A percentile compares a stretch with the other conserved stretches of the same genome.
phyloP scores from a whole-genome alignment of 192 early-diverging fungal genomes.

The Lobulomyces angularis region DNA sequence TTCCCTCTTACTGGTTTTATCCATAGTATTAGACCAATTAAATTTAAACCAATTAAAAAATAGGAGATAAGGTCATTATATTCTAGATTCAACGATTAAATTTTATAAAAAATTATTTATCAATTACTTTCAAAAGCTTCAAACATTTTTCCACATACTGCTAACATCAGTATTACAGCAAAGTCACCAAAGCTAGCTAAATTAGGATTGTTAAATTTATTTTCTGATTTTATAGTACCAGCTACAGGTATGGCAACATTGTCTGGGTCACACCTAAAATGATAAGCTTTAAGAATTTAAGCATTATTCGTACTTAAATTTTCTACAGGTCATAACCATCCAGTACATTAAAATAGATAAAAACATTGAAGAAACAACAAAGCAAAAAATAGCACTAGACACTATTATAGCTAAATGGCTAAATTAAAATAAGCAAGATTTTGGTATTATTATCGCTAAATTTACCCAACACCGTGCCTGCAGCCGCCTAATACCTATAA shows the following conservation, averaged over 20 bases:
- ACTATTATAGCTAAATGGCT: conserved; percentile 31
- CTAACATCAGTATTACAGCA: conserved; percentile 52
- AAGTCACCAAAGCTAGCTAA: conserved; percentile 62
- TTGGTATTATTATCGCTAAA: too few relatives aligned
- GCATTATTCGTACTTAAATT: too few relatives aligned
- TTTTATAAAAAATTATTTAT: too few relatives aligned
- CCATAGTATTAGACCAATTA: too few relatives aligned
- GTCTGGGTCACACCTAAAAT: conserved; percentile 74
- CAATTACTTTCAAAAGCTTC: conserved; percentile 6
- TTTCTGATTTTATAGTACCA: too few relatives aligned
- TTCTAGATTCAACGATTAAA: too few relatives aligned
- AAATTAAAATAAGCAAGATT: too few relatives aligned
- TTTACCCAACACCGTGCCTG: neutral
- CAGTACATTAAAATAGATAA: conserved; percentile 56
- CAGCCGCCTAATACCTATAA: neutral
- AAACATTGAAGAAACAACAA: conserved; percentile 52
- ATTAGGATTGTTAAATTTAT: too few relatives aligned
- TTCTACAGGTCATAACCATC: conserved; percentile 50
- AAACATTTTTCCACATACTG: conserved; percentile 36
- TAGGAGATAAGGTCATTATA: neutral
- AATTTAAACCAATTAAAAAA: too few relatives aligned
- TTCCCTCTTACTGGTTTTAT: conserved; percentile 52
- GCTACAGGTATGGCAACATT: conserved; percentile 69
- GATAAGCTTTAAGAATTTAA: too few relatives aligned
- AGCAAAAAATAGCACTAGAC: conserved; percentile 52